Percentiles rank a stretch among this genome's conserved stretches.
Evolutionary conservation across 2,329 filamentous ascomycete species (phyloP).

Genomic region (Hypoxylon sp.): DNA sequence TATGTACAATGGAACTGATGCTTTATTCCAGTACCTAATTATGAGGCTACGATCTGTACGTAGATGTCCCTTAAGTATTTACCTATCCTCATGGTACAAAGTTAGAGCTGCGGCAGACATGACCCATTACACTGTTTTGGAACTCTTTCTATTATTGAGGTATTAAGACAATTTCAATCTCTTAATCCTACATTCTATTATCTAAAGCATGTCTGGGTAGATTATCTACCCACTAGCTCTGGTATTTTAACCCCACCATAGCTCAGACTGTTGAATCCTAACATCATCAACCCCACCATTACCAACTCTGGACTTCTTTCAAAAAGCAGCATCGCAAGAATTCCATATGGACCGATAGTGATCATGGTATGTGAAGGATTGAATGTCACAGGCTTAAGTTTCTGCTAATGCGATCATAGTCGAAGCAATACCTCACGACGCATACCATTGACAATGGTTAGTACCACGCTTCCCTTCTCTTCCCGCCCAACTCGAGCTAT

Average conservation of each 20-base stretch:
- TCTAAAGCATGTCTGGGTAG: too few species aligned
- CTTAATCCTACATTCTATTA: too few species aligned
- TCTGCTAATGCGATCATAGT: slow-evolving; percentile 68
- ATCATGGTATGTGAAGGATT: slow-evolving; percentile 52
- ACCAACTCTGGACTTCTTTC: slow-evolving; percentile 24
- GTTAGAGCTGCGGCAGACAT: too few species aligned
- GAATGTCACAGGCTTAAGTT: background rate
- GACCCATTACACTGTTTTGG: too few species aligned
- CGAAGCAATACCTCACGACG: slow-evolving; percentile 96
- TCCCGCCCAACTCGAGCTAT: slow-evolving; percentile 19
- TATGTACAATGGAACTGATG: slow-evolving; percentile 25
- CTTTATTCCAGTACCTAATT: background rate
- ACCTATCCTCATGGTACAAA: too few species aligned
- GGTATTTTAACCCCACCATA: slow-evolving; percentile 44
- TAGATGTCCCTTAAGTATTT: background rate
- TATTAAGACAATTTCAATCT: background rate
- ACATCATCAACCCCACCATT: slow-evolving; percentile 41
- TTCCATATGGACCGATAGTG: slow-evolving; percentile 53
- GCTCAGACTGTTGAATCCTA: slow-evolving; percentile 38
- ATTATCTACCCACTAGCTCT: background rate
- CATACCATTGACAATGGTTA: slow-evolving; percentile 89
- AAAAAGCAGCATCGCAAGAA: slow-evolving; percentile 36
- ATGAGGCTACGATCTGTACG: background rate
- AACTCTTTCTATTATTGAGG: background rate
- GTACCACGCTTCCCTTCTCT: slow-evolving; percentile 19